Base-by-base conservation (phyloP, 1,284 basidiomycete genomes). In the Malassezia arunalokei region DNA sequence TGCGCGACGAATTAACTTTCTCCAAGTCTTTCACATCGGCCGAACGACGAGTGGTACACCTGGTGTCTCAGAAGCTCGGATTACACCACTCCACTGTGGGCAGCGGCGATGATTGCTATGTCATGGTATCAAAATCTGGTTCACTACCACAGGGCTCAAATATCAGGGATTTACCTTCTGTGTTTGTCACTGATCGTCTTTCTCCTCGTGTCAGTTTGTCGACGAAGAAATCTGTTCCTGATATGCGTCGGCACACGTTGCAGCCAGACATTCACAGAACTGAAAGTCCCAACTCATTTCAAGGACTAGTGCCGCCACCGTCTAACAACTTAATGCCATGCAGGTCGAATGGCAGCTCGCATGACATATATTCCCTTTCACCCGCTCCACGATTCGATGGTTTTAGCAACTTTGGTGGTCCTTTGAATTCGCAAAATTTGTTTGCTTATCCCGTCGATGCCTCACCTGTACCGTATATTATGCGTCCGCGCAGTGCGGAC, bases 1-100 rank as follows among this genome's bases (percentile, higher is more conserved):
- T 98, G 87, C 82, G 94, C 31, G 92, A 98, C 66, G 92, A 98
- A 75, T 82, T 98, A 38, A 86, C 89, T 5, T 96, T 98, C 74
- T 91, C 90, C 31, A 79, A 87, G 57, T 84, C 83, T 15, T 79
- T 96, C 15, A 79, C 81, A 17, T 81, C 88, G 14, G 84, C 85
- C 68, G 91, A 96, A 74, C 78, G 92, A 47, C 79, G 90, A 57
- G 85, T 90, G 15, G 92, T 98, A 15, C 92, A 99, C 74, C 79
- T 96, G 49, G 86, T 98, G 48, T 91, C 94, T 2, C 88, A 92
- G 75, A 94, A 89, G 76, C 79, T 99, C 14, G 88, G 87, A 48
- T 83, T 99, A 24, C 91, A 86, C 73, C 91, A 95, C 74, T 87
- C 89, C 63, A 91, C 87, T 29, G 81, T 90, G 37, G 92, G 91